Percentiles rank a stretch among this genome's conserved stretches.
Evolutionary conservation across 164 flowering plant species (phyloP).

Genomic region (Umbilicus rupestris): DNA sequence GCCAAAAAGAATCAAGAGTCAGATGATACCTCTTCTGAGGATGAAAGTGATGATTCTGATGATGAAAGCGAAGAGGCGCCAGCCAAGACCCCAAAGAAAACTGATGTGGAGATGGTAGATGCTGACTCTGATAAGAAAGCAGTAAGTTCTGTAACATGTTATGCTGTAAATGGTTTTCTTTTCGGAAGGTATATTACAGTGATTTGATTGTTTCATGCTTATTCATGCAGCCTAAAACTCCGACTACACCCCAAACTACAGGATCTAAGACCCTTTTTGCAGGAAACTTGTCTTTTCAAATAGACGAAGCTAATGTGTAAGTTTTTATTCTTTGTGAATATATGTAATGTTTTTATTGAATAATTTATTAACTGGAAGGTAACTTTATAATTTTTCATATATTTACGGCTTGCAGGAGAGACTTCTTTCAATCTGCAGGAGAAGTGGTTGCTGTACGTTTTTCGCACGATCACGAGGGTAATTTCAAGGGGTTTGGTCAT

Average conservation of each 20-base stretch:
- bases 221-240: conserved; percentile 52
- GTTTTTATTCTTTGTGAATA: conserved; percentile 15
- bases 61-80: conserved; percentile 31
- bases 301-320: conserved; percentile 58
- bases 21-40: not conserved
- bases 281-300: conserved; percentile 56
- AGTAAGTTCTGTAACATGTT: conserved; percentile 18
- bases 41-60: conserved; percentile 23
- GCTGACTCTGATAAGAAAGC: conserved; percentile 31
- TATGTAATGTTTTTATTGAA: not conserved
- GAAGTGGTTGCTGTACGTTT: conserved; percentile 66
- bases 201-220: not conserved
- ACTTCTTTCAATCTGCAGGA: conserved; percentile 64
- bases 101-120: conserved; percentile 68
- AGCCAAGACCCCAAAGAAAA: conserved; percentile 34
- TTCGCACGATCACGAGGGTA: conserved; percentile 35
- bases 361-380: not conserved
- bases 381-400: not conserved
- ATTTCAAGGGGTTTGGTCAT: conserved; percentile 75
- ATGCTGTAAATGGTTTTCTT: not conserved
- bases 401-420: not conserved
- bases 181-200: not conserved
- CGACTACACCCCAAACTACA: conserved; percentile 34
- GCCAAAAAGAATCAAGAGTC: conserved; percentile 11
- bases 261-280: conserved; percentile 64